A percentile compares a stretch with the other conserved stretches of the same genome.
These are phyloP conservation scores for Cyphellophora europaea DNA, from an alignment of 2,329 filamentous ascomycete genomes.

Conservation along the genomic window DNA sequence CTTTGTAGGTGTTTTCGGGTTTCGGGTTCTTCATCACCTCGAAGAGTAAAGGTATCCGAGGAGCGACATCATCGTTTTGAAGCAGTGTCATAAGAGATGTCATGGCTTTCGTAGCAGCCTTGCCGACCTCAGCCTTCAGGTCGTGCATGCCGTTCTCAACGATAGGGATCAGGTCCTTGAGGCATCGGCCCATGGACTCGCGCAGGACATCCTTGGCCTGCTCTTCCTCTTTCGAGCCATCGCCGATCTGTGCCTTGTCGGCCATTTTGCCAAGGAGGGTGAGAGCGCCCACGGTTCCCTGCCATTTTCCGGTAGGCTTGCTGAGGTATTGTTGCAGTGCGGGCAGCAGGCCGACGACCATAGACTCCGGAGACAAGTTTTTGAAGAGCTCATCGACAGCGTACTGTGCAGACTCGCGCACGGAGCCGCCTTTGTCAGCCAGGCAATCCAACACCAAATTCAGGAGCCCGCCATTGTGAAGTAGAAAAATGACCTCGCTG, in stretches of 20 bases:
- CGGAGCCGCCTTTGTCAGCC: constrained; percentile 79
- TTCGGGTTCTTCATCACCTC: constrained; percentile 94
- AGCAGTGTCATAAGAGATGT: constrained; percentile 78
- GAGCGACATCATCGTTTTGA: constrained; percentile 93
- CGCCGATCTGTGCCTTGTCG: constrained; percentile 80
- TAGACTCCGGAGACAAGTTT: constrained; percentile 68
- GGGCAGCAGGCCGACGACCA: constrained; percentile 75
- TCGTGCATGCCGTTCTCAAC: constrained; percentile 95
- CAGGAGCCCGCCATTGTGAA: constrained; percentile 70
- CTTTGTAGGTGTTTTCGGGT: constrained; percentile 79
- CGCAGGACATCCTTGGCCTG: constrained; percentile 80
- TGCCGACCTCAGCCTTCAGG: constrained; percentile 73
- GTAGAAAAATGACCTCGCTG: constrained; percentile 70
- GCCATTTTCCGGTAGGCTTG: constrained; percentile 90
- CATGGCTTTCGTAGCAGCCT: constrained; percentile 90
- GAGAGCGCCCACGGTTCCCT: constrained; percentile 81
- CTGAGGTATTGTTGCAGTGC: constrained; percentile 64
- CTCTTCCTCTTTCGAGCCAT: constrained; percentile 77
- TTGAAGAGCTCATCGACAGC: constrained; percentile 82
- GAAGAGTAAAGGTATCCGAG: constrained; percentile 82
- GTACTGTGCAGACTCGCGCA: constrained; percentile 87
- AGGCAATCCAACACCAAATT: constrained; percentile 70
- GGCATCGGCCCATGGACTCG: constrained; percentile 78
- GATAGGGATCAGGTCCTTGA: constrained; percentile 80
- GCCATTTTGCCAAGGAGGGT: constrained; percentile 86